Conservation (phyloP, 768 basidiomycete species). For the Lepiota brunneoincarnata region DNA sequence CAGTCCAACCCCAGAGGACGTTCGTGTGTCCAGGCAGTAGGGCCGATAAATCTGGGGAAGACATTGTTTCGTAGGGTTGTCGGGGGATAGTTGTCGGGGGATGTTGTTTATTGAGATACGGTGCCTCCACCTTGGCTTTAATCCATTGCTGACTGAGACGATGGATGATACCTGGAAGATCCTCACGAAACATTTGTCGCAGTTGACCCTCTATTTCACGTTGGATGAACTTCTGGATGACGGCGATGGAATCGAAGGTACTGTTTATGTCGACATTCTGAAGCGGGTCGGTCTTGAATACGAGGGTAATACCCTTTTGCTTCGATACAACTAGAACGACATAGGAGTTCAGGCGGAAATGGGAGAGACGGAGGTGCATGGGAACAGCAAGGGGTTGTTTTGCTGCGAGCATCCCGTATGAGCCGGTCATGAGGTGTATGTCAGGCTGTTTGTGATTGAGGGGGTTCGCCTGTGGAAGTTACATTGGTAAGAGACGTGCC, state of each 20-base stretch:
- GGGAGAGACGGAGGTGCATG: slow-evolving; percentile 96
- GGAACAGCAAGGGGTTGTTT: slow-evolving; percentile 95
- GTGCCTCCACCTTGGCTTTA: slow-evolving; percentile 90
- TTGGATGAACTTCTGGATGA: slow-evolving; percentile 97
- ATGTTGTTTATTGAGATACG: slow-evolving; percentile 65
- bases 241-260: slow-evolving; percentile 97
- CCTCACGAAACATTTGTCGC: slow-evolving; percentile 97
- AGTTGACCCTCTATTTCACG: slow-evolving; percentile 96
- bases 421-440: slow-evolving; percentile 81
- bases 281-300: slow-evolving; percentile 98
- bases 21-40: slow-evolving; percentile 13
- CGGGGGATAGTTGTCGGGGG: slow-evolving; percentile 28
- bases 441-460: slow-evolving; percentile 90
- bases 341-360: slow-evolving; percentile 91
- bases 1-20: slow-evolving; percentile 13
- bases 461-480: slow-evolving; percentile 76
- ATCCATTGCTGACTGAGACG: slow-evolving; percentile 95
- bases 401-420: slow-evolving; percentile 88
- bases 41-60: slow-evolving; percentile 37
- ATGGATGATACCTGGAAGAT: slow-evolving; percentile 95
- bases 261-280: slow-evolving; percentile 97
- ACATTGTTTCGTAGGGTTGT: slow-evolving; percentile 34
- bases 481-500: not conserved
- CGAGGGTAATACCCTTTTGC: slow-evolving; percentile 96
- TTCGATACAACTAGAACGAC: slow-evolving; percentile 97